Percentiles rank a stretch among this genome's conserved stretches.
Evolutionary conservation across 202 grass and related monocot genomes (phyloP).

Genomic region (Carex sylvatica): DNA sequence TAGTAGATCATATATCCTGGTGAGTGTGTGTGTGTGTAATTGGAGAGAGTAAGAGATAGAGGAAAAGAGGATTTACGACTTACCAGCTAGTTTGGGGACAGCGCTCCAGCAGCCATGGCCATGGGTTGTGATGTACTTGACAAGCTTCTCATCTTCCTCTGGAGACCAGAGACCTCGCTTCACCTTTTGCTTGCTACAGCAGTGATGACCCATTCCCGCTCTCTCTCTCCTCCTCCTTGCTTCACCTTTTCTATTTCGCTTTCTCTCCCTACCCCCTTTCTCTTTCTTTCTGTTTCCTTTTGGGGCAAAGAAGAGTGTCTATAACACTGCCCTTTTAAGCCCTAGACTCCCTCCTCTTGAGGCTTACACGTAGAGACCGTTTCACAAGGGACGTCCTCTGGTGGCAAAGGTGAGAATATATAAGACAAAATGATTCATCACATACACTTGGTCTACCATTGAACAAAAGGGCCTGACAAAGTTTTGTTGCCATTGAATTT

Average conservation of each 20-base stretch:
- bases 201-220: constrained; percentile 75
- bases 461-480: not conserved
- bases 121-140: constrained; percentile 71
- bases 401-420: not conserved
- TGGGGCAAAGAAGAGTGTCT: constrained; percentile 22
- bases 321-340: constrained; percentile 25
- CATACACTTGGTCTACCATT: constrained; percentile 11
- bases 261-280: not conserved
- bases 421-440: not conserved
- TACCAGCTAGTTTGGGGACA: constrained; percentile 91
- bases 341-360: not conserved
- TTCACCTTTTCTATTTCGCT: constrained; percentile 4
- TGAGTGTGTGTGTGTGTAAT: not conserved
- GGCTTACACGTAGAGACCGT: constrained; percentile 16
- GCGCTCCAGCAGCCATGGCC: constrained; percentile 98
- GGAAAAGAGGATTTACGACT: not conserved
- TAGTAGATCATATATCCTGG: not conserved
- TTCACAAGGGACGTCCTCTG: constrained; percentile 9
- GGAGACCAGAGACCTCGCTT: constrained; percentile 97
- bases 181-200: constrained; percentile 99
- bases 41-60: constrained; percentile 1
- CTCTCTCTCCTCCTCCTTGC: not conserved
- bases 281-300: constrained; percentile 21
- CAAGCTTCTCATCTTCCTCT: constrained; percentile 93
- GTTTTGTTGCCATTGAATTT: not conserved